Evolutionary conservation across 2,329 filamentous ascomycete species (phyloP).

Genomic region (Neonectria sp.): DNA sequence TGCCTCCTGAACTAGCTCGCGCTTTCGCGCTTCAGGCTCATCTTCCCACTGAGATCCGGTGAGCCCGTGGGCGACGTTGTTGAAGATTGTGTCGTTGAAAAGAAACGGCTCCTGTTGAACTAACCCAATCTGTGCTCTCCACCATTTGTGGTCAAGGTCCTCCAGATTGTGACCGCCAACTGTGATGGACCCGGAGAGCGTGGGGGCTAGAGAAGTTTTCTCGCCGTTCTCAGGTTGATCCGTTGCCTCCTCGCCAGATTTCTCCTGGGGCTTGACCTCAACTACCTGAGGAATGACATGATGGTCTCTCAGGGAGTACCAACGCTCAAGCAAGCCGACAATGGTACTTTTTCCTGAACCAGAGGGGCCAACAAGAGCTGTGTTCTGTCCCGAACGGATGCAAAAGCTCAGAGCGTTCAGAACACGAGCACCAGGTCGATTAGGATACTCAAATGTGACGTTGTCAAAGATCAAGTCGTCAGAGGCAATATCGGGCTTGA

Average conservation of each 20-base stretch:
- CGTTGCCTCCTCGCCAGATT: not conserved
- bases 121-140: not conserved
- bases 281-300: not conserved
- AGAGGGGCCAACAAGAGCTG: constrained; percentile 78
- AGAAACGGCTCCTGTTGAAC: constrained; percentile 52
- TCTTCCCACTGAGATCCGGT: constrained; percentile 55
- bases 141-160: not conserved
- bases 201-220: not conserved
- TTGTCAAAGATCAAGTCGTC: constrained; percentile 64
- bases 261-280: not conserved
- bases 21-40: constrained; percentile 56
- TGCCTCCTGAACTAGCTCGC: constrained; percentile 60
- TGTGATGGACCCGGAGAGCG: not conserved
- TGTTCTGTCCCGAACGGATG: constrained; percentile 72
- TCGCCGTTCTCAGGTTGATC: not conserved
- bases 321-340: constrained; percentile 76
- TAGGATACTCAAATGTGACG: constrained; percentile 41
- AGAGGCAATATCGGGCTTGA: constrained; percentile 41
- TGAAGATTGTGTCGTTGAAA: constrained; percentile 66
- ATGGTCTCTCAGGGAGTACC: constrained; percentile 62
- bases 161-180: not conserved
- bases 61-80: constrained; percentile 64
- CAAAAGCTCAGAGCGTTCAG: constrained; percentile 65
- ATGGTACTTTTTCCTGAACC: constrained; percentile 80
- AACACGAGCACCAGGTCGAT: constrained; percentile 37